Conservation (phyloP, 352 stramenopile species). For the Phytopythium ostracodes region DNA sequence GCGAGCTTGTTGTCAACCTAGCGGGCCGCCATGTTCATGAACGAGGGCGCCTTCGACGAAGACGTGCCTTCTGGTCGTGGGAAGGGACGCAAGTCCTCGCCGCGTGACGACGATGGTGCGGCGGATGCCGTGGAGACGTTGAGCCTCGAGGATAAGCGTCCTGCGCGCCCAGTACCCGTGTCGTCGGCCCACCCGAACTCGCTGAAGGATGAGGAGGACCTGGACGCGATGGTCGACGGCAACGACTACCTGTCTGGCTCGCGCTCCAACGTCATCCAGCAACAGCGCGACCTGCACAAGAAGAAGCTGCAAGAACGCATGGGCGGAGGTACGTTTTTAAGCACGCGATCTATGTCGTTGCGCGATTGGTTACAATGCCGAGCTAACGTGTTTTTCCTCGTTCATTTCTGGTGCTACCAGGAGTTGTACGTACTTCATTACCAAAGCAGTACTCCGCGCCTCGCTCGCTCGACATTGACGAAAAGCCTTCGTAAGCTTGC, state of each 20-base stretch:
- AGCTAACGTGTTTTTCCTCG: too few relatives aligned
- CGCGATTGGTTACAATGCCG: background rate
- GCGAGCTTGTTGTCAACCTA: background rate
- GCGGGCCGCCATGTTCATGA: slow-evolving; percentile 73
- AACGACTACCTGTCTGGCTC: slow-evolving; percentile 61
- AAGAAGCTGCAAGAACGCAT: slow-evolving; percentile 85
- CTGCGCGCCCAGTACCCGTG: slow-evolving; percentile 13
- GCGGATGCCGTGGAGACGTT: slow-evolving; percentile 66
- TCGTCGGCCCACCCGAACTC: slow-evolving; percentile 63
- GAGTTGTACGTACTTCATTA: slow-evolving; percentile 66
- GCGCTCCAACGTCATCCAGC: slow-evolving; percentile 75
- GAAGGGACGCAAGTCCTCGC: slow-evolving; percentile 18
- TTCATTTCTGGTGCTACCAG: slow-evolving; percentile 14
- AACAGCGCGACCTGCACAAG: slow-evolving; percentile 83
- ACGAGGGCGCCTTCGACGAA: slow-evolving; percentile 71
- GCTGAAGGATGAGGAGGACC: slow-evolving; percentile 75
- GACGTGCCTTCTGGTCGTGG: slow-evolving; percentile 24
- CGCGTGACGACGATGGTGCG: slow-evolving; percentile 29
- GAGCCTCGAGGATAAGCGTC: slow-evolving; percentile 45
- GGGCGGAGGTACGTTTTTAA: slow-evolving; percentile 46
- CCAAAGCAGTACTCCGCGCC: slow-evolving; percentile 78
- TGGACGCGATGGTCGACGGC: slow-evolving; percentile 48
- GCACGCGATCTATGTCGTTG: too few relatives aligned
- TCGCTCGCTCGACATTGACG: slow-evolving; percentile 66
- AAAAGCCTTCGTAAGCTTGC: slow-evolving; percentile 72